phyloP scores from a whole-genome alignment of 306 rosid genomes.

The Trifolium repens region DNA sequence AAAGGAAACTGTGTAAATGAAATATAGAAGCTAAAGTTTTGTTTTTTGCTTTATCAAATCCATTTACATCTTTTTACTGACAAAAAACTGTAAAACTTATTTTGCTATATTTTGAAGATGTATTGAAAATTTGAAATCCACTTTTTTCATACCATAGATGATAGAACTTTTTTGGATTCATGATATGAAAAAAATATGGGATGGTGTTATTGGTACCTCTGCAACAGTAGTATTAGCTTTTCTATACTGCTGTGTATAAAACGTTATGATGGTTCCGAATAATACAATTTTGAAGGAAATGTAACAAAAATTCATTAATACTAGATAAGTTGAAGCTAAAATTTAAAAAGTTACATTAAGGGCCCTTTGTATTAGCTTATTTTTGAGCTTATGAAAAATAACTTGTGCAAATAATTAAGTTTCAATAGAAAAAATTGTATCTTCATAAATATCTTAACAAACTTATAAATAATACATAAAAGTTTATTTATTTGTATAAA shows the following conservation, averaged over 20 bases:
- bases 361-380: no score
- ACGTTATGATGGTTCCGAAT: background rate
- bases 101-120: constrained; percentile 16
- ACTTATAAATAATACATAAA: no score
- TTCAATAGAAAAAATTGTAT: no score
- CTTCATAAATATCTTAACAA: no score
- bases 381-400: no score
- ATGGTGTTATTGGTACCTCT: background rate
- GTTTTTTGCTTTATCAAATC: constrained; percentile 35
- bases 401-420: no score
- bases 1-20: constrained; percentile 47
- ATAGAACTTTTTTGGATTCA: background rate
- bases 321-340: no score
- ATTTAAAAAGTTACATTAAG: no score
- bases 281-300: background rate
- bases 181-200: background rate
- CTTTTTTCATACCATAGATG: background rate
- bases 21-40: constrained; percentile 42
- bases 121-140: background rate
- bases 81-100: background rate
- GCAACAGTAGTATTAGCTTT: background rate
- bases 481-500: no score
- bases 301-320: background rate
- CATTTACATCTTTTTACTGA: background rate
- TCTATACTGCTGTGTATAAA: background rate